Base-by-base conservation (phyloP, 2,329 filamentous ascomycete genomes). In the Fusarium musae region DNA sequence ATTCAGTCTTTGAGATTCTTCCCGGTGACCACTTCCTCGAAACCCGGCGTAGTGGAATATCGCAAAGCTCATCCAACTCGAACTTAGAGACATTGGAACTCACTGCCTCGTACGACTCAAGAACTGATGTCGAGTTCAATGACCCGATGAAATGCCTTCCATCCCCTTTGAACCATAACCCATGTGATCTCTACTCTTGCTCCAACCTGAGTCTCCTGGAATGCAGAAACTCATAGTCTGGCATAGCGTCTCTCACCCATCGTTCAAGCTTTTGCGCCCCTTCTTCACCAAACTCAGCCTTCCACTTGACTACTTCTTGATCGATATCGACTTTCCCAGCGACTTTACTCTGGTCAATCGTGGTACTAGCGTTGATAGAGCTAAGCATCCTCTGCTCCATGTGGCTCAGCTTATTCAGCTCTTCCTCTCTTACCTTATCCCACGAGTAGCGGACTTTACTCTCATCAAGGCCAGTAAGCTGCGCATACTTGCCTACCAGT, bases 241-340 rank as follows among this genome's bases (percentile, higher is more conserved):
- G 49, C 66, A 75, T 71, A 10, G 61, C 60, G 52, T 66, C 66
- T 10, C 60, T 54, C 12, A 75, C 73, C 73, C 63, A 73, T 28
- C 56, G 42, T 47, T 75, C 63, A n/a, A 75, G n/a, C 21, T 63
- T 73, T 30, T 34, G 56, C 2, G 43, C 73, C 3, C n/a, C 73
- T 21, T 47, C 59, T 12, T 59, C 59, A 2, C 73, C 73, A 58
- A 75, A 73, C 11, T 75, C 73, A 6, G n/a, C 39, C n/a, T 21
- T 71, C 72, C 73, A 75, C 58, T 73, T 75, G 5, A 37, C 54
- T 26, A 44, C 63, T 47, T 75, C 72, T 7, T 75, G 12, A 8
- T 63, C 65, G 19, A 75, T 71, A 4, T 71, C 32, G 4, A 75
- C 47, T 3, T 59, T 43, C 1, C 72, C 72, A 19, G 72, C 72